These are phyloP conservation scores for Draba incana DNA, from an alignment of 345 rosid genomes.

Conservation along the genomic window DNA sequence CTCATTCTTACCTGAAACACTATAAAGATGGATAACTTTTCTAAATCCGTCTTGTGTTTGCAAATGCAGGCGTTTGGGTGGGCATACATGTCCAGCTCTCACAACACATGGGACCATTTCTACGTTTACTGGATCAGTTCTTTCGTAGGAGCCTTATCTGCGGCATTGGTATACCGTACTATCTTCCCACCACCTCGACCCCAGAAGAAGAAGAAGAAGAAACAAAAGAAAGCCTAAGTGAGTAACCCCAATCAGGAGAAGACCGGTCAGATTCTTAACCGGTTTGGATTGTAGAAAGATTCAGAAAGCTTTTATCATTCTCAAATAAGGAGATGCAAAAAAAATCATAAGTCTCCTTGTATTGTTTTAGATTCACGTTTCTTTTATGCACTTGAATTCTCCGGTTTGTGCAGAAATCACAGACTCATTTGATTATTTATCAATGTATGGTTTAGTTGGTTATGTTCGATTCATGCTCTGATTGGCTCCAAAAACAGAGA, in stretches of 20 bases:
- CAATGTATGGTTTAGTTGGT: constrained; percentile 10
- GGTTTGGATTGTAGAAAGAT: constrained; percentile 33
- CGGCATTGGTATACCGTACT: constrained; percentile 77
- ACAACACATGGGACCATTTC: constrained; percentile 91
- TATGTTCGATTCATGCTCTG: background rate
- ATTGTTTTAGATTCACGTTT: constrained; percentile 22
- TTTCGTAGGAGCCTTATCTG: constrained; percentile 75
- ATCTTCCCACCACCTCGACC: constrained; percentile 57
- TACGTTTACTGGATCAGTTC: constrained; percentile 98
- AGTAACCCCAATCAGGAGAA: background rate
- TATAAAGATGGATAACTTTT: constrained; percentile 6
- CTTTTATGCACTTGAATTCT: constrained; percentile 2
- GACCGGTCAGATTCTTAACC: constrained; percentile 14
- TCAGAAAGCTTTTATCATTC: constrained; percentile 14
- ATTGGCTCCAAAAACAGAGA: background rate
- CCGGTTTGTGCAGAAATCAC: constrained; percentile 23
- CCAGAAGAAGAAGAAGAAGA: constrained; percentile 47
- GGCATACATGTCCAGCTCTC: constrained; percentile 81
- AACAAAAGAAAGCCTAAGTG: constrained; percentile 66
- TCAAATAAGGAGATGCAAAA: constrained; percentile 21
- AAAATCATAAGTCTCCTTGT: constrained; percentile 10
- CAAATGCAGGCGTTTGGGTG: constrained; percentile 88
- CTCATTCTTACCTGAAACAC: too few species aligned
- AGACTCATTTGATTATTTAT: constrained; percentile 1
- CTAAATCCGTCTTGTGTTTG: constrained; percentile 12